A percentile compares a stretch with the other conserved stretches of the same genome.
Evolutionary conservation across 2,329 filamentous ascomycete genomes (phyloP).

Genomic region (Xylaria hypoxylon): DNA sequence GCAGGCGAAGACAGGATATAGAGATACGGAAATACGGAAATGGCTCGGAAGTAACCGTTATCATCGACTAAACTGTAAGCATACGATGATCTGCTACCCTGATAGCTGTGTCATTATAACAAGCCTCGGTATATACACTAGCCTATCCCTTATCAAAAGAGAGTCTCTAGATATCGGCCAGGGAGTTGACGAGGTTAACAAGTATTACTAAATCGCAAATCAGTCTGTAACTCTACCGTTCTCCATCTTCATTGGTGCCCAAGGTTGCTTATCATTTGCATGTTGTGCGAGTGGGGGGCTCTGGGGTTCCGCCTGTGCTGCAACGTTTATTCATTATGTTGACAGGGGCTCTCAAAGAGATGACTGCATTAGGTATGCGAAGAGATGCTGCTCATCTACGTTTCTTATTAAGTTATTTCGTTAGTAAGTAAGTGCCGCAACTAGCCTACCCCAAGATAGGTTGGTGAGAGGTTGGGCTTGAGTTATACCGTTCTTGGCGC

Average conservation of each 20-base stretch:
- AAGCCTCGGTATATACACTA: not conserved
- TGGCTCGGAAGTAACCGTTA: not conserved
- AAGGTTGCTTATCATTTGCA: constrained; percentile 31
- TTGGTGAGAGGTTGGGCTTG: not conserved
- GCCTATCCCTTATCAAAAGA: constrained; percentile 8
- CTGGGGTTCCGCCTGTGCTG: not conserved
- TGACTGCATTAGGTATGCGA: not conserved
- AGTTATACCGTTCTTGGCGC: constrained; percentile 6
- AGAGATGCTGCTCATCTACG: not conserved
- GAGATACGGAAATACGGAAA: constrained; percentile 3
- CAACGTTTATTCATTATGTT: constrained; percentile 2
- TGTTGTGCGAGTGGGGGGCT: constrained; percentile 18
- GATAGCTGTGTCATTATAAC: not conserved
- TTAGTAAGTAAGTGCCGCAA: no score
- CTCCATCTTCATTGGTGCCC: constrained; percentile 28
- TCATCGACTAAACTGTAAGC: not conserved
- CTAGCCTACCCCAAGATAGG: not conserved
- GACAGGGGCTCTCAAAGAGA: not conserved
- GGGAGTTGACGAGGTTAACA: constrained; percentile 9
- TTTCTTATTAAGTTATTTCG: not conserved
- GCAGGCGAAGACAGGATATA: not conserved
- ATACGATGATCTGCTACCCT: not conserved
- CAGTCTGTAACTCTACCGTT: constrained; percentile 4
- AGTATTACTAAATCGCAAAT: constrained; percentile 6
- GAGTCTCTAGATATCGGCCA: not conserved